Conservation (phyloP, 805 yeast genomes). For the Clavispora phyllophila region DNA sequence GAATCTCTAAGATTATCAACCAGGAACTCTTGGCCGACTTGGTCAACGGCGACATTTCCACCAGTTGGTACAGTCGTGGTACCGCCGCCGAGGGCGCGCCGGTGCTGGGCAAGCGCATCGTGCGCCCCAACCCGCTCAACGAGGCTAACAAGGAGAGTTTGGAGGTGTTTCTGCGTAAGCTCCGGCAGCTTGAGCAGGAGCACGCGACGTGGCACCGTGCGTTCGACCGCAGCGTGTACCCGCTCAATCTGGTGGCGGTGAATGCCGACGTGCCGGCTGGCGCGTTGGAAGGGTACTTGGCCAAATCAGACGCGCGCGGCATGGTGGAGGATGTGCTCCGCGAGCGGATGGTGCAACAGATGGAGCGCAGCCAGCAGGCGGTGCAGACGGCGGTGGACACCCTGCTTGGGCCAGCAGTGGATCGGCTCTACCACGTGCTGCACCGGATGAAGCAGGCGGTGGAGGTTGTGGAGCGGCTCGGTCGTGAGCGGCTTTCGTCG, state of each 20-base stretch:
- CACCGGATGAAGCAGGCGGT: conserved; percentile 23
- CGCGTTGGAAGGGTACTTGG: neutral
- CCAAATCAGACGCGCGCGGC: neutral
- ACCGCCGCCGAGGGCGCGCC: conserved; percentile 18
- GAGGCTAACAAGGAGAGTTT: conserved; percentile 45
- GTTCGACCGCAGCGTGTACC: conserved; percentile 15
- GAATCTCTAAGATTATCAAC: conserved; percentile 58
- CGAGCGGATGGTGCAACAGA: neutral
- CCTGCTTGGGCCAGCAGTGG: conserved; percentile 28
- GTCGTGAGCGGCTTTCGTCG: conserved; percentile 5
- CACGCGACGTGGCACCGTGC: conserved; percentile 43
- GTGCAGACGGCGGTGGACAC: conserved; percentile 12
- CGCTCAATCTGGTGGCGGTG: conserved; percentile 12
- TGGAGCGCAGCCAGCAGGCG: conserved; percentile 5
- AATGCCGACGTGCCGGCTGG: neutral
- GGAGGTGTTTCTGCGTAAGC: conserved; percentile 39
- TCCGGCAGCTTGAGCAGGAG: conserved; percentile 42
- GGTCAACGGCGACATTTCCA: conserved; percentile 51
- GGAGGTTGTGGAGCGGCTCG: conserved; percentile 16
- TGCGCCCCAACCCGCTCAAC: conserved; percentile 60
- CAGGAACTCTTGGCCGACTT: conserved; percentile 59
- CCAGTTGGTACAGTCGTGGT: conserved; percentile 63
- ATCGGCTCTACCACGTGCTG: conserved; percentile 31
- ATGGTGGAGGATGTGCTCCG: neutral
- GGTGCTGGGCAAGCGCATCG: conserved; percentile 23